These are phyloP conservation scores for Colletotrichum costaricense DNA, from an alignment of 2,329 filamentous ascomycete species.

Conservation along the genomic window DNA sequence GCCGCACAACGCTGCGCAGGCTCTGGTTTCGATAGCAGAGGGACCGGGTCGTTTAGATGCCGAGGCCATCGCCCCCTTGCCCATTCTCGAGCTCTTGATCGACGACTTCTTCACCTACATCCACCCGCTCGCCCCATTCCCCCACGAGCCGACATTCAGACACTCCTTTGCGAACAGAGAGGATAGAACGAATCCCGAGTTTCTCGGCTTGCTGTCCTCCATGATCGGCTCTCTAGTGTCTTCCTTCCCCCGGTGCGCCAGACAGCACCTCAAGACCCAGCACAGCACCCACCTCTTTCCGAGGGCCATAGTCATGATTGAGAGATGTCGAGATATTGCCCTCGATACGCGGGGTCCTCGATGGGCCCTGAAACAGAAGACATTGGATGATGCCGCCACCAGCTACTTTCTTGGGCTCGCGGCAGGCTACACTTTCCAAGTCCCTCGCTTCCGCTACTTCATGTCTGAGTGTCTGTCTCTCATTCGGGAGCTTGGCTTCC, in stretches of 20 bases:
- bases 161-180: constrained; percentile 74
- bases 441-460: constrained; percentile 75
- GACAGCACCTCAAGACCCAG: constrained; percentile 76
- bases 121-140: constrained; percentile 81
- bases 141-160: constrained; percentile 82
- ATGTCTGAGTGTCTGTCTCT: constrained; percentile 79
- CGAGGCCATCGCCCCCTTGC: constrained; percentile 78
- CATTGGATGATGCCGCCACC: constrained; percentile 70
- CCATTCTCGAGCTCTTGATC: constrained; percentile 75
- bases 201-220: constrained; percentile 77
- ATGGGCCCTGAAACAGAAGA: constrained; percentile 60
- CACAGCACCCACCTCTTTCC: constrained; percentile 74
- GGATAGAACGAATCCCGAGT: constrained; percentile 73
- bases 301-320: constrained; percentile 75
- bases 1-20: constrained; percentile 60
- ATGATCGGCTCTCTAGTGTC: constrained; percentile 82
- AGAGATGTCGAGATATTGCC: constrained; percentile 77
- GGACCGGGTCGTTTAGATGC: constrained; percentile 61
- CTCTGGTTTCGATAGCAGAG: constrained; percentile 57
- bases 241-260: constrained; percentile 79
- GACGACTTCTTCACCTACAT: constrained; percentile 89
- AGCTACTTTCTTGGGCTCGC: constrained; percentile 81
- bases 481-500: constrained; percentile 74
- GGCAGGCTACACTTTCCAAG: constrained; percentile 75
- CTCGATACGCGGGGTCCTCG: constrained; percentile 72